Percentiles rank a stretch among this genome's conserved stretches.
Evolutionary conservation across 2,329 filamentous ascomycete genomes (phyloP).

Genomic region (Fusarium anguioides): DNA sequence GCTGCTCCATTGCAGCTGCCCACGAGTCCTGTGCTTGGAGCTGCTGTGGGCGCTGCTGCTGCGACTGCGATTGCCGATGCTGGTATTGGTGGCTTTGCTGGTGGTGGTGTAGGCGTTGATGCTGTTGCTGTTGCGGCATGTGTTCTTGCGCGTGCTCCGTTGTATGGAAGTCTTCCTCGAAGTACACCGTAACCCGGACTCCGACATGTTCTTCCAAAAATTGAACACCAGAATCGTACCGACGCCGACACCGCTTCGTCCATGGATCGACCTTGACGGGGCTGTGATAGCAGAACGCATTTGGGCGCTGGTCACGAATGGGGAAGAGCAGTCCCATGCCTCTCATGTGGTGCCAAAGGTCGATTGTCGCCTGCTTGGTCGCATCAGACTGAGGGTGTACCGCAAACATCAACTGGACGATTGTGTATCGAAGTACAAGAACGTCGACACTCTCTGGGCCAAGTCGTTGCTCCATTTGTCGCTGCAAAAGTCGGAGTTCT

Average conservation of each 20-base stretch:
- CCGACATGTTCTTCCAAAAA: slow-evolving; percentile 54
- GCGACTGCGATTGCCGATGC: slow-evolving; percentile 23
- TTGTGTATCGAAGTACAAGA: slow-evolving; percentile 54
- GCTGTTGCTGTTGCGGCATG: slow-evolving; percentile 31
- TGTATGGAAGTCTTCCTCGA: slow-evolving; percentile 58
- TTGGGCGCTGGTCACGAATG: slow-evolving; percentile 52
- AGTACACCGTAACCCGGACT: slow-evolving; percentile 54
- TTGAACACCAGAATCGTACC: slow-evolving; percentile 53
- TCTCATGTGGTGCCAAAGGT: slow-evolving; percentile 53
- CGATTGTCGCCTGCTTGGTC: slow-evolving; percentile 52
- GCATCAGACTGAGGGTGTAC: slow-evolving; percentile 49
- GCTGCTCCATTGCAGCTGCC: slow-evolving; percentile 50
- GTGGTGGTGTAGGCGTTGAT: slow-evolving; percentile 21
- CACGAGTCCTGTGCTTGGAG: slow-evolving; percentile 50
- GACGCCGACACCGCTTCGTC: slow-evolving; percentile 56
- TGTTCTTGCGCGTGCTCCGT: slow-evolving; percentile 53
- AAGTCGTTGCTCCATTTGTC: slow-evolving; percentile 51
- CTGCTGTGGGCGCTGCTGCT: slow-evolving; percentile 33
- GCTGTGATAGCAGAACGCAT: slow-evolving; percentile 57
- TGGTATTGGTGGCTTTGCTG: slow-evolving; percentile 23
- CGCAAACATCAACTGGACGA: slow-evolving; percentile 55
- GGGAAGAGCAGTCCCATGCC: slow-evolving; percentile 51
- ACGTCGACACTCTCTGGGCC: slow-evolving; percentile 51
- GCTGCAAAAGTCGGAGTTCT: slow-evolving; percentile 52
- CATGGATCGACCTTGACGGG: slow-evolving; percentile 57